Base-by-base conservation (phyloP, 2,329 filamentous ascomycete species). In the Hypomyces rosellus region DNA sequence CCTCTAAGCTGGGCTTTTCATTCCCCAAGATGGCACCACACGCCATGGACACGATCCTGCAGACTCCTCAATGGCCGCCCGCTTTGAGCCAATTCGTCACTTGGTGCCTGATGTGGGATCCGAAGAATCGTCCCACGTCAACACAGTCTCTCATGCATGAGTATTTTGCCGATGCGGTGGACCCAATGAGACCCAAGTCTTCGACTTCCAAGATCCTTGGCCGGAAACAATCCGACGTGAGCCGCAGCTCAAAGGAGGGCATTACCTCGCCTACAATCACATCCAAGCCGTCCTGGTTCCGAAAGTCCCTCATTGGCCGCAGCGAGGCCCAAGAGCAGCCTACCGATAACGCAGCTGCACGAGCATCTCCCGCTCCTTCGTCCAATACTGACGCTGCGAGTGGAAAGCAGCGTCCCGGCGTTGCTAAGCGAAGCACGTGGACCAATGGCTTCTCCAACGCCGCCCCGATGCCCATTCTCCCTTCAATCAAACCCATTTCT, bases 21-120 rank as follows among this genome's bases (percentile, higher is more conserved):
- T 99, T 99, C 72, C 93, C 93, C 53, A 97, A 93, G 82, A 97
- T 99, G 93, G 92, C 93, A 18, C 93, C 93, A 46, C 93, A 97
- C 68, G 82, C 92, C 15, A 89, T 99, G 81, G 92, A 97, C 60
- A 95, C 89, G 5, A 93, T 97, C 57, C 77, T 99, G 7, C 89
- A 89, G 64, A 68, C 87, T 22, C 90, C 93, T 14, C 89, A 96
- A 63, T 99, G 93, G 93, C 93, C 93, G 5, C 73, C 85, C 1
- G 86, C 89, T 16, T 77, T 99, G 49, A 87, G 86, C 62, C 83
- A 95, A 52, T 97, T 99, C 63, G 93, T 99, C 52, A 99, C 93
- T 14, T 96, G 90, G 90, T 99, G 93, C 69, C 71, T 99, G 58
- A 93, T 97, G 88, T 99, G 93, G 93, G 93, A 99, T 68, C 93